Conservation (phyloP, 129 eudicot species). For the Tagetes patula region DNA sequence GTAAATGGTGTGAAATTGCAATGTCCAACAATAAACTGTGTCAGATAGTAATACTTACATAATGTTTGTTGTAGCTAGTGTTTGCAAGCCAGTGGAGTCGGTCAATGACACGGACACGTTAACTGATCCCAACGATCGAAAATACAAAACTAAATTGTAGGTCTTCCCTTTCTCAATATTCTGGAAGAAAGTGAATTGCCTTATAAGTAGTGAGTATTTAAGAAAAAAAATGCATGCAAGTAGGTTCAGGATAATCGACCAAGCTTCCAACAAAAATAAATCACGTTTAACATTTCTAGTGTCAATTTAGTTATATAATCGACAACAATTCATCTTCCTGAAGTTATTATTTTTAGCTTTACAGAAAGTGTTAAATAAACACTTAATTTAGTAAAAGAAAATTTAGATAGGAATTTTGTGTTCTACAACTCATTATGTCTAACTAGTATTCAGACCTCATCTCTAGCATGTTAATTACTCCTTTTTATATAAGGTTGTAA, state of each 20-base stretch:
- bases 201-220: background rate
- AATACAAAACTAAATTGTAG: conserved; percentile 60
- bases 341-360: background rate
- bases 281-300: background rate
- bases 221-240: conserved; percentile 8
- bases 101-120: conserved; percentile 52
- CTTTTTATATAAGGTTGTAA: conserved; percentile 4
- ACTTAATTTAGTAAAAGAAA: too few species aligned
- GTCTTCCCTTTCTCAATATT: conserved; percentile 88
- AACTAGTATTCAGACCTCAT: background rate
- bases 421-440: background rate
- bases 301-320: background rate
- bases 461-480: background rate
- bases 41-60: conserved; percentile 40
- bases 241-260: background rate
- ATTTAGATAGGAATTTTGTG: too few species aligned
- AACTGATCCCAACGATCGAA: conserved; percentile 53
- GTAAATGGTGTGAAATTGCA: background rate
- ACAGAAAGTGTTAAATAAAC: background rate
- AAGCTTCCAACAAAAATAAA: background rate
- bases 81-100: conserved; percentile 52
- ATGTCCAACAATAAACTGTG: background rate
- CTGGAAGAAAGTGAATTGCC: conserved; percentile 39
- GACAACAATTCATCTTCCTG: background rate
- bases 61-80: conserved; percentile 53